Conservation (phyloP, 495 filamentous ascomycete genomes). For the Aspergillus conjunctus region DNA sequence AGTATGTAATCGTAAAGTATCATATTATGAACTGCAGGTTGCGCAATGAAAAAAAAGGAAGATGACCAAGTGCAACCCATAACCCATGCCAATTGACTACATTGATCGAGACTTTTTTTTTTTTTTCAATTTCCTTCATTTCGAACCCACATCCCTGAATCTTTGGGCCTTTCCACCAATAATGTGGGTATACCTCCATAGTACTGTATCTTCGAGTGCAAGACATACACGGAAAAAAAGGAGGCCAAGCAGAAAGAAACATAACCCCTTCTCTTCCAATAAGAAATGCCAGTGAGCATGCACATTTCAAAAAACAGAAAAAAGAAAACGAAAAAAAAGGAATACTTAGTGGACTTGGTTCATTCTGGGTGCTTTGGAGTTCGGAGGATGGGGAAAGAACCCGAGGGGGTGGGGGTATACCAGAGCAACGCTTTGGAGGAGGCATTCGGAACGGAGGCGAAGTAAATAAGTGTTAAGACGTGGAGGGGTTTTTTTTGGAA, state of each 20-base stretch:
- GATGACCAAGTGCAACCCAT: neutral
- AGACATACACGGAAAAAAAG: neutral
- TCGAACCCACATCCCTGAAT: conserved; percentile 4
- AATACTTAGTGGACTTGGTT: neutral
- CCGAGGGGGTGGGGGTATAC: too few species aligned
- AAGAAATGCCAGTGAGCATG: conserved; percentile 5
- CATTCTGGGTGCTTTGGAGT: neutral
- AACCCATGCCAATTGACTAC: neutral
- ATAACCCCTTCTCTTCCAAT: neutral
- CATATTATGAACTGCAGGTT: neutral
- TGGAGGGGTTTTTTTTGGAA: conserved; percentile 2
- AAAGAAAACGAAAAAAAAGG: conserved; percentile 4
- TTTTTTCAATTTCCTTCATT: too few species aligned
- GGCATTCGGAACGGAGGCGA: neutral
- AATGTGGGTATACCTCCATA: conserved; percentile 5
- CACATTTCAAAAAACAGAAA: conserved; percentile 9
- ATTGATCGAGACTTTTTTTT: neutral
- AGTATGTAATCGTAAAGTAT: neutral
- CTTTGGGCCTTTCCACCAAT: neutral
- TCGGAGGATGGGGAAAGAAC: too few species aligned
- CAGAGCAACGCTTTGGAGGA: too few species aligned
- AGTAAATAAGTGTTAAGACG: neutral
- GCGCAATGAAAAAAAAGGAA: neutral
- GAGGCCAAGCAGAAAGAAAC: conserved; percentile 6
- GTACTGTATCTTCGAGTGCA: too few species aligned